A percentile compares a stretch with the other conserved stretches of the same genome.
Conservation (phyloP, 225 moss, liverwort and hornwort species). For the Polytrichum formosum region DNA sequence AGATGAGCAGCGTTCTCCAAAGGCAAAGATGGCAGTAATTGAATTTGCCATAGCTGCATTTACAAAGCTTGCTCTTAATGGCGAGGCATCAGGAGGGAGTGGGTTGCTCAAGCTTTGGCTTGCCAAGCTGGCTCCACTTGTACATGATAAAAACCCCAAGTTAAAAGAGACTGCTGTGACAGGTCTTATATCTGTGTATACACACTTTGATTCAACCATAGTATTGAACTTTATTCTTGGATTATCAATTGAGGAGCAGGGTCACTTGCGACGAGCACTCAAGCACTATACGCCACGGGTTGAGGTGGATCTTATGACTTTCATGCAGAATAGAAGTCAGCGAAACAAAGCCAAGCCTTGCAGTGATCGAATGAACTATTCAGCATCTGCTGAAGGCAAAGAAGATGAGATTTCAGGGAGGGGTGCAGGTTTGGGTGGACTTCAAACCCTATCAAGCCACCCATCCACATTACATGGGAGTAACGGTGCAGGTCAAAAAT, state of each 20-base stretch:
- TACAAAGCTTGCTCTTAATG: slow-evolving; percentile 80
- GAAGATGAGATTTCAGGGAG: slow-evolving; percentile 44
- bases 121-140: slow-evolving; percentile 90
- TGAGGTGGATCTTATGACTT: slow-evolving; percentile 97
- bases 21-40: slow-evolving; percentile 92
- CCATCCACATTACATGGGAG: slow-evolving; percentile 26
- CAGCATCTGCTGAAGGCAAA: slow-evolving; percentile 39
- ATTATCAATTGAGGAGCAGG: slow-evolving; percentile 95
- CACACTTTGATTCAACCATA: slow-evolving; percentile 84
- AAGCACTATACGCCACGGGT: slow-evolving; percentile 98
- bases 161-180: slow-evolving; percentile 88
- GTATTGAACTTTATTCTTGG: slow-evolving; percentile 93
- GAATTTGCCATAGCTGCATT: slow-evolving; percentile 89
- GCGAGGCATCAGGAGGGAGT: slow-evolving; percentile 79
- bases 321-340: slow-evolving; percentile 85
- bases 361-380: slow-evolving; percentile 57
- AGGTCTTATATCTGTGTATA: slow-evolving; percentile 95
- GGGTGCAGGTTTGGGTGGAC: slow-evolving; percentile 39
- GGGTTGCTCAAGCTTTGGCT: slow-evolving; percentile 96
- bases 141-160: slow-evolving; percentile 90
- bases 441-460: slow-evolving; percentile 41
- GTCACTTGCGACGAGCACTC: slow-evolving; percentile 73
- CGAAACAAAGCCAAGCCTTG: slow-evolving; percentile 59
- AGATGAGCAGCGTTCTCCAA: slow-evolving; percentile 96
- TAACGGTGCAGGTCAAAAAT: slow-evolving; percentile 49